Conservation (phyloP, 345 rosid genomes). For the Gossypium ekmanianum region DNA sequence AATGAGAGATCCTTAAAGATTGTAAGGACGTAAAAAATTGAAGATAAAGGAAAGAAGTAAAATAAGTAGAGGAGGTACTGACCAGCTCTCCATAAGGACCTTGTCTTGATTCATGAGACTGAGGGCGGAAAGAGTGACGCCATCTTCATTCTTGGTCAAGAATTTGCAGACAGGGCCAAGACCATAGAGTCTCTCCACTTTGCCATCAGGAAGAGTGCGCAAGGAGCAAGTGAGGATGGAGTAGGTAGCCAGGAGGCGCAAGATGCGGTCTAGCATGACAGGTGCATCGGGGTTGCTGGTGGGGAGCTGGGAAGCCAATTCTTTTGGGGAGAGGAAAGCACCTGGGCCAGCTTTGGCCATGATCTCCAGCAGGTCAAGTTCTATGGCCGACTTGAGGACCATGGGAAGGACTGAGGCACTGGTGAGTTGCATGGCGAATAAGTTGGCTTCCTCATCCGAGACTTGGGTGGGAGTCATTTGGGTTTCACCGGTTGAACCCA, state of each 20-base stretch:
- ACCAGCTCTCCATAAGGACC: slow-evolving; percentile 96
- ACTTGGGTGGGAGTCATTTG: slow-evolving; percentile 66
- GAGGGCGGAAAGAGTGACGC: slow-evolving; percentile 66
- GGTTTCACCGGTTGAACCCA: slow-evolving; percentile 69
- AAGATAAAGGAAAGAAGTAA: not conserved
- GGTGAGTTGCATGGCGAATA: slow-evolving; percentile 68
- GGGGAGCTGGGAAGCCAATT: slow-evolving; percentile 65
- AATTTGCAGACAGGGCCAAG: slow-evolving; percentile 76
- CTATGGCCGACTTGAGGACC: slow-evolving; percentile 83
- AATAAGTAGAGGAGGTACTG: not conserved
- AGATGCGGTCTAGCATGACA: slow-evolving; percentile 66
- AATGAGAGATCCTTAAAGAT: too few relatives aligned
- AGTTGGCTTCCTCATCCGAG: slow-evolving; percentile 66
- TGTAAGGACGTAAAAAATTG: not conserved
- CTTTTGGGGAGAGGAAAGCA: slow-evolving; percentile 52
- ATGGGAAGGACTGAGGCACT: slow-evolving; percentile 80
- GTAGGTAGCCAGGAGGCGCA: slow-evolving; percentile 69
- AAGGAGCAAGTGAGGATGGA: slow-evolving; percentile 52
- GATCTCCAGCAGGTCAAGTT: slow-evolving; percentile 83
- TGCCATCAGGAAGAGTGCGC: slow-evolving; percentile 38
- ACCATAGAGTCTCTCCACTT: slow-evolving; percentile 57
- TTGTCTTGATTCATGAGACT: slow-evolving; percentile 86
- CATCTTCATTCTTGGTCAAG: slow-evolving; percentile 73
- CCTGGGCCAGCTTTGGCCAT: slow-evolving; percentile 57
- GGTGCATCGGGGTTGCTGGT: slow-evolving; percentile 77